Conservation (phyloP, 495 filamentous ascomycete species). For the Wilcoxina mikolae region DNA sequence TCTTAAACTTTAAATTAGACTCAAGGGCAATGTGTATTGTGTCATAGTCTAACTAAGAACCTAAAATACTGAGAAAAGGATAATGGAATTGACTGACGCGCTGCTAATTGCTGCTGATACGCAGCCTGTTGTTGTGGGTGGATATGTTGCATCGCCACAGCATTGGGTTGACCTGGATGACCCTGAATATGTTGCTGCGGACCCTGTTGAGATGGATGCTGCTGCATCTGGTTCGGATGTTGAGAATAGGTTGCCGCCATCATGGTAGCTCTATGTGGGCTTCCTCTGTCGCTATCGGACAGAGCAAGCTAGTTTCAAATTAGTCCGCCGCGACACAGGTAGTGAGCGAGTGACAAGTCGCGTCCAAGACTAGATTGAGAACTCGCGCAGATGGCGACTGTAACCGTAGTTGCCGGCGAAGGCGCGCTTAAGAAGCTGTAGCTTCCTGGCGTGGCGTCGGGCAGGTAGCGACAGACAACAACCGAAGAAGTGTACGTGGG, state of each 20-base stretch:
- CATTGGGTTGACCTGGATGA: slow-evolving; percentile 25
- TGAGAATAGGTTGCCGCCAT: slow-evolving; percentile 25
- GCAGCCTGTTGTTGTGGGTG: slow-evolving; percentile 25
- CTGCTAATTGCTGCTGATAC: slow-evolving; percentile 22
- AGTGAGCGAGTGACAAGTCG: background rate
- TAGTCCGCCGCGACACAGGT: slow-evolving; percentile 1
- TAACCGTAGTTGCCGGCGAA: background rate
- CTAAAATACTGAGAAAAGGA: background rate
- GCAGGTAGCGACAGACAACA: background rate
- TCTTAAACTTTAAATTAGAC: background rate
- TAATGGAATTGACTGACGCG: slow-evolving; percentile 20
- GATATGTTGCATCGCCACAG: slow-evolving; percentile 22
- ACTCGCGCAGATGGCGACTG: background rate
- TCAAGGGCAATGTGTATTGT: no score
- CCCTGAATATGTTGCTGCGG: slow-evolving; percentile 28
- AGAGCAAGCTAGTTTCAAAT: slow-evolving; percentile 5
- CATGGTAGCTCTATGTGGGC: slow-evolving; percentile 5
- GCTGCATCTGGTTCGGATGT: slow-evolving; percentile 26
- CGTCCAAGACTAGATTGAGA: background rate
- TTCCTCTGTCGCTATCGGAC: slow-evolving; percentile 6
- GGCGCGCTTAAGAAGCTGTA: slow-evolving; percentile 3
- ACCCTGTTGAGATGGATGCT: slow-evolving; percentile 26
- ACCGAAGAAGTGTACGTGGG: background rate
- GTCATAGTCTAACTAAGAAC: no score
- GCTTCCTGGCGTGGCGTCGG: background rate